Percentiles rank a stretch among this genome's conserved stretches.
phyloP scores from a whole-genome alignment of 1,139 yeast genomes.

The Meyerozyma guilliermondii region DNA sequence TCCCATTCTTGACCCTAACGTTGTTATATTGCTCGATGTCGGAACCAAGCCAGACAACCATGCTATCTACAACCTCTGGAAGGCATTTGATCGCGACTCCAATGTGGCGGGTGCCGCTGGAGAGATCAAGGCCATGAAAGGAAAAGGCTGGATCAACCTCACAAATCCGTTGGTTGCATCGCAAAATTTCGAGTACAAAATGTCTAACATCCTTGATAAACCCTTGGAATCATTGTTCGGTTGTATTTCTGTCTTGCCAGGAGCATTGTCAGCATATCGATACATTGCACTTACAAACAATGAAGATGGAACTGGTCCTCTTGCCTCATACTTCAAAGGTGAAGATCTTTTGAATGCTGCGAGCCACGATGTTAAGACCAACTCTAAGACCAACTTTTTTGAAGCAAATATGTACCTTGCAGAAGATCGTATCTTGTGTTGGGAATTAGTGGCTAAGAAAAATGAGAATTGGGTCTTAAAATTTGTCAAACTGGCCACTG shows the following conservation, averaged over 20 bases:
- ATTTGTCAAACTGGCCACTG: conserved; percentile 89
- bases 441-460: conserved; percentile 91
- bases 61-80: conserved; percentile 90
- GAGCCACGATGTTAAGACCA: conserved; percentile 21
- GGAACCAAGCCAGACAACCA: conserved; percentile 86
- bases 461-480: conserved; percentile 88
- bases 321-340: conserved; percentile 84
- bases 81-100: conserved; percentile 91
- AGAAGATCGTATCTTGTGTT: conserved; percentile 93
- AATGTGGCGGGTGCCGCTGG: conserved; percentile 99
- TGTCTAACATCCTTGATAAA: conserved; percentile 91
- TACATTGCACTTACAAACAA: conserved; percentile 82
- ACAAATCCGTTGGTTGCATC: conserved; percentile 92
- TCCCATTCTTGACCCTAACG: conserved; percentile 85
- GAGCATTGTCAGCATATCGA: conserved; percentile 93
- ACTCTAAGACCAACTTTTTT: conserved; percentile 63
- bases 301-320: conserved; percentile 89
- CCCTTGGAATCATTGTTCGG: conserved; percentile 94
- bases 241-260: conserved; percentile 89
- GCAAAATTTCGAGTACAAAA: conserved; percentile 93
- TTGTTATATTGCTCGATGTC: conserved; percentile 78
- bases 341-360: conserved; percentile 50
- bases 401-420: conserved; percentile 97
- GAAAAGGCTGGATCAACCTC: conserved; percentile 74
- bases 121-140: conserved; percentile 91